A percentile compares a stretch with the other conserved stretches of the same genome.
Conservation (phyloP, 1,284 basidiomycete species). For the Sanghuangporus sanghuang region DNA sequence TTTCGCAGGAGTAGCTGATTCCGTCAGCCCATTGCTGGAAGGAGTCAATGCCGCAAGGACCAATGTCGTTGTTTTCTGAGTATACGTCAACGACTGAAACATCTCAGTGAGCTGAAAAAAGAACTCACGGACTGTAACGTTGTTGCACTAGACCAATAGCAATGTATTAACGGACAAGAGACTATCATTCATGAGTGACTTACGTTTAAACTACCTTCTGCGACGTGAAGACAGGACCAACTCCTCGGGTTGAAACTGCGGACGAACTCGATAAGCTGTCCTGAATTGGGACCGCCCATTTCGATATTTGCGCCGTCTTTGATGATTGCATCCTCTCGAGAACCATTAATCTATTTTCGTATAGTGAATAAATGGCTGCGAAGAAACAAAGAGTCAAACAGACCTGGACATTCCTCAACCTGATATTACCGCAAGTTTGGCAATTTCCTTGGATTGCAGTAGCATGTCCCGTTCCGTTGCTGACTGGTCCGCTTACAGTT, state of each 20-base stretch:
- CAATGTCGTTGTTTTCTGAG: slow-evolving; percentile 69
- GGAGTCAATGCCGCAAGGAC: slow-evolving; percentile 60
- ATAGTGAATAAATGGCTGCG: background rate
- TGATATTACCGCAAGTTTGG: slow-evolving; percentile 48
- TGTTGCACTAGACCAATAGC: slow-evolving; percentile 40
- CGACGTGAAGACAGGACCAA: slow-evolving; percentile 72
- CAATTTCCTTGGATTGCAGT: slow-evolving; percentile 68
- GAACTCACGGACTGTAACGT: slow-evolving; percentile 39
- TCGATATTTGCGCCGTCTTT: slow-evolving; percentile 72
- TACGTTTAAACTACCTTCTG: slow-evolving; percentile 52
- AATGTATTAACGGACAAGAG: background rate
- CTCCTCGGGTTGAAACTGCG: slow-evolving; percentile 64
- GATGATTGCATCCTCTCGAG: slow-evolving; percentile 46
- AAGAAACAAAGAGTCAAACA: background rate
- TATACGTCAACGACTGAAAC: slow-evolving; percentile 22
- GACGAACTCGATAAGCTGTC: slow-evolving; percentile 68
- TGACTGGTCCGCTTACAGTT: slow-evolving; percentile 50
- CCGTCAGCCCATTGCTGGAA: slow-evolving; percentile 83
- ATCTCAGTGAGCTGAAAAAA: background rate
- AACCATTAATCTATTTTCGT: slow-evolving; percentile 57
- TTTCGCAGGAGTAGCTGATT: slow-evolving; percentile 71
- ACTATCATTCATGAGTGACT: background rate
- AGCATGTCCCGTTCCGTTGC: slow-evolving; percentile 56
- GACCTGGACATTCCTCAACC: slow-evolving; percentile 69
- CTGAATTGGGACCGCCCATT: slow-evolving; percentile 65